phyloP scores from a whole-genome alignment of 805 yeast genomes.

The Candida ipomoeae region DNA sequence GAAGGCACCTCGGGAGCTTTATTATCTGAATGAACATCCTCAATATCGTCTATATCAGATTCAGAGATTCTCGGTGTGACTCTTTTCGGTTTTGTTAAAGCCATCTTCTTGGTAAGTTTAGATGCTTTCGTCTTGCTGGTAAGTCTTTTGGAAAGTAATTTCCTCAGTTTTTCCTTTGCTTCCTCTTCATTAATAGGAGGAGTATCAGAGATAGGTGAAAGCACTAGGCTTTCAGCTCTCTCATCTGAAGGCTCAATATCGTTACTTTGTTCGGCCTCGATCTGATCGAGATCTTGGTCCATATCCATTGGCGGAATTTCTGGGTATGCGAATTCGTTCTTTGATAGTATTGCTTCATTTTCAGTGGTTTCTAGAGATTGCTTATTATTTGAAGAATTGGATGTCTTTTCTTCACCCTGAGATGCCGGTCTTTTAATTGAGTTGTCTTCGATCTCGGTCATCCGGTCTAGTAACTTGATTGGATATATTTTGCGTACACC shows the following conservation, averaged over 20 bases:
- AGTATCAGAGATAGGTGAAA: neutral
- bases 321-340: neutral
- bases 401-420: neutral
- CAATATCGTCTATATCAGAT: neutral
- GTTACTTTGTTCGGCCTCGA: neutral
- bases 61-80: neutral
- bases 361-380: neutral
- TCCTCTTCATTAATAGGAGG: neutral
- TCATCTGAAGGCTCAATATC: neutral
- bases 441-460: neutral
- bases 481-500: constrained; percentile 2
- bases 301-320: neutral
- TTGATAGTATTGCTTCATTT: neutral
- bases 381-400: neutral
- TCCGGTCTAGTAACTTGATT: neutral
- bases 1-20: neutral
- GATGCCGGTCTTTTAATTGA: neutral
- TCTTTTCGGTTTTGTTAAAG: neutral
- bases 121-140: neutral
- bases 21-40: neutral
- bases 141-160: neutral
- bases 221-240: neutral
- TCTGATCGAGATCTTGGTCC: constrained; percentile 1
- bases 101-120: constrained; percentile 1
- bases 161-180: neutral